Percentiles rank a stretch among this genome's conserved stretches.
phyloP scores from a whole-genome alignment of 75 land plant genomes.

The Selaginella moellendorffii region DNA sequence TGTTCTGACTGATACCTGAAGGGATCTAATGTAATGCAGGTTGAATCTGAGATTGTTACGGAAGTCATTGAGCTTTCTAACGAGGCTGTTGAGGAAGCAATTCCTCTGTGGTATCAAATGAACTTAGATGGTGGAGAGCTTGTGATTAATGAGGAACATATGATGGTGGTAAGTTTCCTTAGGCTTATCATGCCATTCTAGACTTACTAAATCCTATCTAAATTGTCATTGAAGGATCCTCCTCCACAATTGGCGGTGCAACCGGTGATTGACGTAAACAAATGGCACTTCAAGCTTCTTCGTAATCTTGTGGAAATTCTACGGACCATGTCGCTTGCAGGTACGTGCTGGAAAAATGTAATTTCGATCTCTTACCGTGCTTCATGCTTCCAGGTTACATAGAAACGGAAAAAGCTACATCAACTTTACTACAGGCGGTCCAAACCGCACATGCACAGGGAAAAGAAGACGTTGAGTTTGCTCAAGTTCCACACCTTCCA shows the following conservation, averaged over 20 bases:
- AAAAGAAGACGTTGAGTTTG: background rate
- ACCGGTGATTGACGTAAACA: conserved; percentile 13
- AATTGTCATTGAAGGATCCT: conserved; percentile 9
- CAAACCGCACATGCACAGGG: background rate
- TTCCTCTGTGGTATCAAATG: conserved; percentile 24
- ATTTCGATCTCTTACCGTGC: too few relatives aligned
- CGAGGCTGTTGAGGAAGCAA: conserved; percentile 19
- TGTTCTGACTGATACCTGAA: too few relatives aligned
- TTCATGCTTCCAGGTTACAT: background rate
- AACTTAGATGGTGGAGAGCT: conserved; percentile 14
- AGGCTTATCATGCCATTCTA: too few relatives aligned
- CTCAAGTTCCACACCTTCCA: conserved; percentile 15
- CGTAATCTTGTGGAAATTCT: conserved; percentile 11
- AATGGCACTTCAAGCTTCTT: conserved; percentile 17
- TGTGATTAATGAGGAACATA: conserved; percentile 13
- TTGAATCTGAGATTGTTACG: conserved; percentile 11
- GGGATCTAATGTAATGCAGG: too few relatives aligned
- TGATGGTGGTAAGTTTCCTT: conserved; percentile 10
- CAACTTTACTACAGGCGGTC: background rate
- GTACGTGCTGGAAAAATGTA: background rate
- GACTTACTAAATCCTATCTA: background rate
- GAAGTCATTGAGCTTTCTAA: conserved; percentile 12
- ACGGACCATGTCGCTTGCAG: background rate
- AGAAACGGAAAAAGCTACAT: background rate
- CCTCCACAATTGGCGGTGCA: conserved; percentile 6